Base-by-base conservation (phyloP, 805 yeast genomes). In the Saccharomycopsis sp. region DNA sequence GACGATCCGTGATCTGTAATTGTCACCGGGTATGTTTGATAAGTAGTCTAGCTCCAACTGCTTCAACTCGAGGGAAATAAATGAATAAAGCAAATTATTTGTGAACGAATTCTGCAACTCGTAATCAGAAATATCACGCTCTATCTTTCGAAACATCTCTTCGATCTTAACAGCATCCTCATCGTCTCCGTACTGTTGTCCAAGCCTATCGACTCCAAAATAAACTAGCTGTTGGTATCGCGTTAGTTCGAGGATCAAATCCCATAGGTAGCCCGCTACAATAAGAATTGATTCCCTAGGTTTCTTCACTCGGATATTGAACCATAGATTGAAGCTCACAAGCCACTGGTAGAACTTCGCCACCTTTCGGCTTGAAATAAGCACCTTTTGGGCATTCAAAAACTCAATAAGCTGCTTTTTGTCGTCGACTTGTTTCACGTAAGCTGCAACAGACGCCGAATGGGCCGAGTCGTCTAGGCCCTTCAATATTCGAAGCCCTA, bases 261-360 rank as follows among this genome's bases (percentile, higher is more conserved):
- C 48, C 48, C 48, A 44, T 44, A 44, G 16, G 12, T 44, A 44
- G 21, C 48, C 48, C 16, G 48, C 48, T n/a, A 44, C 48, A 44
- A 44, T 44, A 7, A 18, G 18, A 44, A 44, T 44, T 44, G 48
- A 44, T 12, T 44, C 48, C 21, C 48, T 4, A 5, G 48, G 48
- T 44, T 44, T 44, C 21, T 44, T 44, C 8, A 44, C 21, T 20
- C 48, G 8, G 48, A 44, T 20, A 12, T 44, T 44, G 16, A 44
- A 44, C 48, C 48, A 44, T 44, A 44, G 21, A 14, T 60, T 54
- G 37, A 60, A 60, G 14, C 47, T 57, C 21, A 54, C 54, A 16
- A 60, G 24, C 62, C 62, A 60, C 34, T 54, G 55, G 18, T 51
- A 48, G 24, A 60, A 60, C 48, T 53, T 51, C 37, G 48, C 41